Percentiles rank a stretch among this genome's conserved stretches.
phyloP scores from a whole-genome alignment of 192 early-diverging fungal species.

The Lobosporangium transversale region DNA sequence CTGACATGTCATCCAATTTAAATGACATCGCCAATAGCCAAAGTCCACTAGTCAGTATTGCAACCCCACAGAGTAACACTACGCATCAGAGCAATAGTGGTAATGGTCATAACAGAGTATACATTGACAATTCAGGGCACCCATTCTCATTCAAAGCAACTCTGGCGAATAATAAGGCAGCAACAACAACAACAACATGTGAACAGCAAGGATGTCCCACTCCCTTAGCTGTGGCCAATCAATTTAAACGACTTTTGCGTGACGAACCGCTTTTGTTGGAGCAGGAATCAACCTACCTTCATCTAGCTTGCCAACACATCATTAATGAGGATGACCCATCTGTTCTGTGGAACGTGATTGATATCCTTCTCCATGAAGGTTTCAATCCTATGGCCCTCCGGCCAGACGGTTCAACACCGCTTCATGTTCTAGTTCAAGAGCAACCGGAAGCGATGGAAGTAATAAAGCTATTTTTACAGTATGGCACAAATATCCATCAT shows the following conservation, averaged over 20 bases:
- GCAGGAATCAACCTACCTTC: constrained; percentile 48
- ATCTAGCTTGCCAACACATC: constrained; percentile 35
- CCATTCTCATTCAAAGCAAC: constrained; percentile 28
- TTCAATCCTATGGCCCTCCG: constrained; percentile 45
- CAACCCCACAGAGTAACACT: background rate
- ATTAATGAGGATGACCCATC: constrained; percentile 37
- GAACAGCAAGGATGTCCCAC: background rate
- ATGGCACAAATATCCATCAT: constrained; percentile 66
- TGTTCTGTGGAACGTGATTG: constrained; percentile 49
- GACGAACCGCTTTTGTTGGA: constrained; percentile 37
- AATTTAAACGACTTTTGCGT: constrained; percentile 32
- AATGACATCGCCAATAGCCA: background rate
- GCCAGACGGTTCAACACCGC: constrained; percentile 32
- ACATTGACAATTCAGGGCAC: constrained; percentile 30
- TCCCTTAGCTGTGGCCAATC: constrained; percentile 31
- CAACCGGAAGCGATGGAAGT: constrained; percentile 46
- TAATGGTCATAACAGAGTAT: background rate
- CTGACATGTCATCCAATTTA: too few relatives aligned
- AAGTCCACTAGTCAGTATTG: too few relatives aligned
- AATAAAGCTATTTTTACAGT: constrained; percentile 55
- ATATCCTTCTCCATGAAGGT: constrained; percentile 45
- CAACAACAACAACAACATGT: constrained; percentile 16
- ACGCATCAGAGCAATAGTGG: background rate
- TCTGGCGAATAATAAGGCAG: too few relatives aligned
- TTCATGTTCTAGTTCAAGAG: constrained; percentile 48